These are phyloP conservation scores for Avena eriantha DNA, from an alignment of 176 grass and related monocot species.

Conservation along the genomic window DNA sequence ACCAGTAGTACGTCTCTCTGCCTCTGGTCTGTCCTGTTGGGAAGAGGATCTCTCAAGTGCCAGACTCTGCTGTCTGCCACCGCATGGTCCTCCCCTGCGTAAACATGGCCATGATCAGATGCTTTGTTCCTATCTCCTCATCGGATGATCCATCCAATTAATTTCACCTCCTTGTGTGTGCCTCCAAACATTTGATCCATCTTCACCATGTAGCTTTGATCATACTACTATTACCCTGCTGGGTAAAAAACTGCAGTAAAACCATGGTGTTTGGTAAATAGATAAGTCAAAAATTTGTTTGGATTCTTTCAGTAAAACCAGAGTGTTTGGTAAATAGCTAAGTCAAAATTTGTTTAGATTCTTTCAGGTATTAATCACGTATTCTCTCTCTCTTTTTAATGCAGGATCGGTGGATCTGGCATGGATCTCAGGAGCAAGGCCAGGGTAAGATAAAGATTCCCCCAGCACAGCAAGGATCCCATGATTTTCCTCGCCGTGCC, in stretches of 20 bases:
- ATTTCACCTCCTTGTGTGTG: background rate
- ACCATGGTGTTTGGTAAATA: background rate
- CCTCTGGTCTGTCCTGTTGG: constrained; percentile 14
- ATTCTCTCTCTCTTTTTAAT: background rate
- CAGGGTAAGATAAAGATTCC: constrained; percentile 68
- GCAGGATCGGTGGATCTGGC: constrained; percentile 99
- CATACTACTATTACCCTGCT: background rate
- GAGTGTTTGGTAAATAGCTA: background rate
- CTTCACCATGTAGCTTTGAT: background rate
- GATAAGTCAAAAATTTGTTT: background rate
- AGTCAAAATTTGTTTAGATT: constrained; percentile 9
- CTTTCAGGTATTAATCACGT: constrained; percentile 2
- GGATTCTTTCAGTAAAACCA: background rate
- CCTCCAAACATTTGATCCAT: background rate
- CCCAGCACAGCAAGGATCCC: constrained; percentile 12
- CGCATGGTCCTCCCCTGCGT: constrained; percentile 2
- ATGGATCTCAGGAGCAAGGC: constrained; percentile 98
- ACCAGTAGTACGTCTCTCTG: background rate
- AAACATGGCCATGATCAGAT: constrained; percentile 29
- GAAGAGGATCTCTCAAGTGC: constrained; percentile 30
- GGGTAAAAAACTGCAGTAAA: background rate
- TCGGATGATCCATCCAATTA: background rate
- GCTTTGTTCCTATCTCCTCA: background rate
- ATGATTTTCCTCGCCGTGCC: constrained; percentile 31
- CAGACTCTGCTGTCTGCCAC: constrained; percentile 30